Base-by-base conservation (phyloP, 768 basidiomycete species). In the Dentipellis sp. region DNA sequence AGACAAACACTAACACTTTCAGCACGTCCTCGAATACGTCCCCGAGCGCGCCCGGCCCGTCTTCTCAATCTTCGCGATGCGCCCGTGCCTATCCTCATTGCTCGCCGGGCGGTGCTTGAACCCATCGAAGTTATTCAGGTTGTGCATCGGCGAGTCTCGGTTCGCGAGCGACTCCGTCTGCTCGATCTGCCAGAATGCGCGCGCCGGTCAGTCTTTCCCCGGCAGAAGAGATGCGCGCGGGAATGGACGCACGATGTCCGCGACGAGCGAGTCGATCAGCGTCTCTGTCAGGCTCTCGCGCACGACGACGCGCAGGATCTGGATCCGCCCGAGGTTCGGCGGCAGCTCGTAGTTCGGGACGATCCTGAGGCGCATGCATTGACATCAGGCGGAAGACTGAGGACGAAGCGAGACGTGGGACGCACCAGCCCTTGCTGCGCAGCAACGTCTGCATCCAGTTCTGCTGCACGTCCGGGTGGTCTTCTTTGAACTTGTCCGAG, bases 1-100 rank as follows among this genome's bases (percentile, higher is more conserved):
- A 29, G 29, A 29, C 29, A 29, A 29, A 29, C 29, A 29, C 29
- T n/a, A n/a, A n/a, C n/a, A n/a, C 29, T 6, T 29, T 74, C 71
- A 89, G 67, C 87, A 89, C 16, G 79, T 69, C 63, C 81, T 86
- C 50, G 85, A 76, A 64, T 79, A 88, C 3, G 88, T 88, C 10
- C 86, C 85, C 48, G 75, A 79, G 38, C 73, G 63, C 56, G 73
- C 74, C 7, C 75, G 79, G 2, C 78, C 75, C 0, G 75, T 79
- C 48, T 71, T 59, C 29, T 80, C 75, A 54, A 52, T 48, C 17
- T 48, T 17, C 35, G 57, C 52, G 14, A 86, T 61, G 21, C 69
- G 71, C 39, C 78, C 83, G 46, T 71, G 69, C 12, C 66, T 60
- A 12, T 71, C 68, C 61, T 80, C 80, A 46, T 64, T 71, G 61